phyloP scores from a whole-genome alignment of 441 rosid species.

The Melastoma candidum region DNA sequence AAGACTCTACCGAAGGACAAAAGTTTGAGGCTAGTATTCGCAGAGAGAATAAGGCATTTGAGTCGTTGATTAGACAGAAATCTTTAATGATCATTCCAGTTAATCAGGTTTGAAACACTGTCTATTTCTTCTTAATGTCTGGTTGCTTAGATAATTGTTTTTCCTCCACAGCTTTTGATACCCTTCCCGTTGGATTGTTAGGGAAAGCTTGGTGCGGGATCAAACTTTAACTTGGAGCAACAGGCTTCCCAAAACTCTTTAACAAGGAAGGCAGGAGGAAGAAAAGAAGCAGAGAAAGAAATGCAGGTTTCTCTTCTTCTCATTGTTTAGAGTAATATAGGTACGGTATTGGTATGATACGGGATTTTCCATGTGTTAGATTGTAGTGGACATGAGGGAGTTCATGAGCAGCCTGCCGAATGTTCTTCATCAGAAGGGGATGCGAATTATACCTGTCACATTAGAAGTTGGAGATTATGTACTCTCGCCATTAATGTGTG shows the following conservation, averaged over 20 bases:
- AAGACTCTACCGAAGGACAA: slow-evolving; percentile 83
- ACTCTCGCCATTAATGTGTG: slow-evolving; percentile 78
- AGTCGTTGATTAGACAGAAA: slow-evolving; percentile 89
- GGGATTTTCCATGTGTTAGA: slow-evolving; percentile 27
- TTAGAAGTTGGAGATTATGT: slow-evolving; percentile 92
- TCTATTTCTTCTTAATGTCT: neutral
- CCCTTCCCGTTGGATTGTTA: slow-evolving; percentile 15
- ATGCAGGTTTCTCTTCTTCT: slow-evolving; percentile 49
- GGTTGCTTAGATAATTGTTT: neutral
- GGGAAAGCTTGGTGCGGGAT: slow-evolving; percentile 59
- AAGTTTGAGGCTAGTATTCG: slow-evolving; percentile 94
- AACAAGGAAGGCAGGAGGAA: slow-evolving; percentile 94
- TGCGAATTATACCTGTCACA: slow-evolving; percentile 79
- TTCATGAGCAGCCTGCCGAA: slow-evolving; percentile 99
- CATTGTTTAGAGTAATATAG: slow-evolving; percentile 1
- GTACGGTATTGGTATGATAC: slow-evolving; percentile 1
- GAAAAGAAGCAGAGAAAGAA: slow-evolving; percentile 80
- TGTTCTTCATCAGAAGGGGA: slow-evolving; percentile 93
- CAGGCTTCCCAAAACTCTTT: slow-evolving; percentile 63
- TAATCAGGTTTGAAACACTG: slow-evolving; percentile 48
- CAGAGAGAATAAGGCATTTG: slow-evolving; percentile 90
- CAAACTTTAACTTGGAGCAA: slow-evolving; percentile 41
- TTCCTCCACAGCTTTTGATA: neutral
- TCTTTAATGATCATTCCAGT: slow-evolving; percentile 94
- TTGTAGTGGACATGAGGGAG: slow-evolving; percentile 97